Evolutionary conservation across 2,329 filamentous ascomycete species (phyloP).

Genomic region (Lasiodiplodia hormozganensis): DNA sequence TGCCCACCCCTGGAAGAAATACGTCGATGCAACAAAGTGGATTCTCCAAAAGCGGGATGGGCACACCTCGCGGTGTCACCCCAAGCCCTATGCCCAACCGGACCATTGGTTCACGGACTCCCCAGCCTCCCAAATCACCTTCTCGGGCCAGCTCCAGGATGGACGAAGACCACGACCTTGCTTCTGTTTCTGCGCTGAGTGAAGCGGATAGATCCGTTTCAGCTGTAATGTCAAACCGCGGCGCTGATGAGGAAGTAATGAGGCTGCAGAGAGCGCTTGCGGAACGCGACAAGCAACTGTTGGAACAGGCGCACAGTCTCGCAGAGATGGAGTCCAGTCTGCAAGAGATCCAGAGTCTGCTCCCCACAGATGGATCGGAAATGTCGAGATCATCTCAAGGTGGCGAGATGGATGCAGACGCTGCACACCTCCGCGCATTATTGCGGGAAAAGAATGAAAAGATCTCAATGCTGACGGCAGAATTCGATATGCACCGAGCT

Average conservation of each 20-base stretch:
- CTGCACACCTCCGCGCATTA: constrained; percentile 77
- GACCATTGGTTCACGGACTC: constrained; percentile 53
- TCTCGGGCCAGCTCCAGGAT: constrained; percentile 56
- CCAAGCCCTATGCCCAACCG: constrained; percentile 69
- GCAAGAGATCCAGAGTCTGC: constrained; percentile 78
- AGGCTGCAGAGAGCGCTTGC: constrained; percentile 64
- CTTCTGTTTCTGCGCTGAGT: constrained; percentile 34
- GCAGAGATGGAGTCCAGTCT: constrained; percentile 90
- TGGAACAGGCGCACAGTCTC: constrained; percentile 82
- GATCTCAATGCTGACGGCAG: constrained; percentile 88
- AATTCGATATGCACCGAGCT: constrained; percentile 93
- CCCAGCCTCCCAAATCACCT: constrained; percentile 52
- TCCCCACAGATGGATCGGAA: constrained; percentile 62
- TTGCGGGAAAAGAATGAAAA: constrained; percentile 96
- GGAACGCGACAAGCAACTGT: constrained; percentile 85
- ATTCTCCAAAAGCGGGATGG: constrained; percentile 61
- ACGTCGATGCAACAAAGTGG: constrained; percentile 57
- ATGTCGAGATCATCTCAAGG: constrained; percentile 53
- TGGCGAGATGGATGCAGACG: constrained; percentile 66
- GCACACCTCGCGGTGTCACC: constrained; percentile 65
- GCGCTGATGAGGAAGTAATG: constrained; percentile 15
- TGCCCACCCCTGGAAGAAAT: constrained; percentile 61
- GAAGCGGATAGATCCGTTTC: constrained; percentile 36
- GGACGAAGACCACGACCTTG: constrained; percentile 48
- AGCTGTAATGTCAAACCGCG: constrained; percentile 28